These are phyloP conservation scores for Lolium rigidum DNA, from an alignment of 176 grass and related monocot species.

Conservation along the genomic window DNA sequence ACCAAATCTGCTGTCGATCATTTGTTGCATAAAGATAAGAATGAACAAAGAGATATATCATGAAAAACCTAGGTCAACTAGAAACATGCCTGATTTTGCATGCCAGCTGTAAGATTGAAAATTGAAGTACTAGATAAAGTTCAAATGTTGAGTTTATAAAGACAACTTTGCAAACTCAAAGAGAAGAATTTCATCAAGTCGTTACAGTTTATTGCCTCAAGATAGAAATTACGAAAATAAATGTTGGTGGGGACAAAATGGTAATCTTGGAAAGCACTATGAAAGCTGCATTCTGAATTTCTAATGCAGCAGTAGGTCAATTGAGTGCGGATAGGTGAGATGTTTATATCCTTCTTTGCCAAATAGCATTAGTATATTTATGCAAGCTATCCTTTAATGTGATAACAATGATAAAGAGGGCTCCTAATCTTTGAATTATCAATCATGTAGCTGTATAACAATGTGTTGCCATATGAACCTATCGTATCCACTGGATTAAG, in stretches of 20 bases:
- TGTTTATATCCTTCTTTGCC: background rate
- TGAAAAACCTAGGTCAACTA: background rate
- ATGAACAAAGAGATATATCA: background rate
- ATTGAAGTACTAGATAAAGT: background rate
- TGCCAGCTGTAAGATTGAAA: background rate
- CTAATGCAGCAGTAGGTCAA: background rate
- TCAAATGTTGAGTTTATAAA: background rate
- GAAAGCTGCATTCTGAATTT: background rate
- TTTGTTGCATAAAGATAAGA: background rate
- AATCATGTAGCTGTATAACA: background rate
- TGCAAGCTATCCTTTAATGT: background rate
- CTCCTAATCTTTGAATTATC: background rate
- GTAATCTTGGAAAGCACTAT: background rate
- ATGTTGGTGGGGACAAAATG: background rate
- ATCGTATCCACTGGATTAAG: background rate
- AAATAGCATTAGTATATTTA: background rate
- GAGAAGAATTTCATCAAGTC: background rate
- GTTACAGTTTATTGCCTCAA: background rate
- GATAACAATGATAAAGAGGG: background rate
- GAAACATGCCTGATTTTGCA: background rate
- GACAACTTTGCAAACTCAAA: background rate
- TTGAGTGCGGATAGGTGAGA: background rate
- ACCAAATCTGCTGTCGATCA: too few species aligned
- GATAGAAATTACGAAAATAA: background rate
- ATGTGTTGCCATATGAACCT: background rate